Conservation (phyloP, 306 rosid species). For the Medicago truncatula region DNA sequence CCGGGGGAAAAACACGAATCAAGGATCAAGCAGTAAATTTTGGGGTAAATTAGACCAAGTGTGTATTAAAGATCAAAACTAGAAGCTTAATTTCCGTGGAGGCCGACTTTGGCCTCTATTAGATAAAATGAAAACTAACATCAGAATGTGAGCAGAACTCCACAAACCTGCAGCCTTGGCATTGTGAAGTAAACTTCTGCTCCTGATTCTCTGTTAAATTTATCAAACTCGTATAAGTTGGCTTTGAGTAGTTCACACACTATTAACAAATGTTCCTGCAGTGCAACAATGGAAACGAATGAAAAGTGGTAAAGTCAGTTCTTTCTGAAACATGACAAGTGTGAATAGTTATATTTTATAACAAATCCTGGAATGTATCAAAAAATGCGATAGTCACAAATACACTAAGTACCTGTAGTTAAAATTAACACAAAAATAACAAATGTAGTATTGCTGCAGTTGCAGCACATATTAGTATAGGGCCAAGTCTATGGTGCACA, state of each 20-base stretch:
- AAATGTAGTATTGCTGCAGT: background rate
- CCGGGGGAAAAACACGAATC: too few relatives aligned
- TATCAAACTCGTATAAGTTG: slow-evolving; percentile 94
- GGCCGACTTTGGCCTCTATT: too few relatives aligned
- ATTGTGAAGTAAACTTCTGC: slow-evolving; percentile 99
- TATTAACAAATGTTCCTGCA: slow-evolving; percentile 95
- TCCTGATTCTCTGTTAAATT: slow-evolving; percentile 97
- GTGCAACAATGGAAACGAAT: slow-evolving; percentile 34
- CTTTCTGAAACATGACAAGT: slow-evolving; percentile 13
- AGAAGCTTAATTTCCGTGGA: background rate
- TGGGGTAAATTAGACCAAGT: too few relatives aligned
- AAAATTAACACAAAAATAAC: background rate
- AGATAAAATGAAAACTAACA: slow-evolving; percentile 20
- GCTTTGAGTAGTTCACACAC: slow-evolving; percentile 99
- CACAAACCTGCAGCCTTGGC: slow-evolving; percentile 97
- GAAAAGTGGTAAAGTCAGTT: slow-evolving; percentile 15
- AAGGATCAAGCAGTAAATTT: too few relatives aligned
- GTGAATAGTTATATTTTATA: slow-evolving; percentile 41
- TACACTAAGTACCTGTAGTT: slow-evolving; percentile 10
- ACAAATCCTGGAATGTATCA: slow-evolving; percentile 22
- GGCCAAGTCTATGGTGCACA: background rate
- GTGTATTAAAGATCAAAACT: too few relatives aligned
- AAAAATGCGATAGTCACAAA: slow-evolving; percentile 29
- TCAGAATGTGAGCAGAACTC: slow-evolving; percentile 32
- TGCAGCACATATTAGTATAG: background rate